These are phyloP conservation scores for Sideroxylon spinosum DNA, from an alignment of 179 eudicot species.

Conservation along the genomic window DNA sequence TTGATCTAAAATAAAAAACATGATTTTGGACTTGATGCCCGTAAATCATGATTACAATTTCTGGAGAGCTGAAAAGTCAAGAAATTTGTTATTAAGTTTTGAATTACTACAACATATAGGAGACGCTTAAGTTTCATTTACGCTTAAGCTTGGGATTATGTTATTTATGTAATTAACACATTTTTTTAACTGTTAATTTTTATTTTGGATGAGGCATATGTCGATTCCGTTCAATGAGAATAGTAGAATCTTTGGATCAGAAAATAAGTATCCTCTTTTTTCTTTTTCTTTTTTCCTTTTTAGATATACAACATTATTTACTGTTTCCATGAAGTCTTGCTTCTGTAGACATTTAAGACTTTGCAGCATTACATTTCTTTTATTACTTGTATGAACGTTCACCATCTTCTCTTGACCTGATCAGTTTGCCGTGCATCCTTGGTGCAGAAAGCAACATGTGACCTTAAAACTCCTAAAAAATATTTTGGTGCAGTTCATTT, in stretches of 20 bases:
- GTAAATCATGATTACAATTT: background rate
- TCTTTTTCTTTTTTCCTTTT: background rate
- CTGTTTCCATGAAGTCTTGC: background rate
- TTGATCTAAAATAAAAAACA: background rate
- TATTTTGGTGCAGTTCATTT: constrained; percentile 65
- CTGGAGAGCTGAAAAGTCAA: background rate
- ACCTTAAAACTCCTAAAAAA: constrained; percentile 50
- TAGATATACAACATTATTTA: background rate
- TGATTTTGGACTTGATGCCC: background rate
- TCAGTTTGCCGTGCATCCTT: background rate
- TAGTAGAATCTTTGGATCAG: background rate
- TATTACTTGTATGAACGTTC: background rate
- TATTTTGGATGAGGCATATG: background rate
- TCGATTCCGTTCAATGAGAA: background rate
- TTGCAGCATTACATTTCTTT: background rate
- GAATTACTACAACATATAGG: background rate
- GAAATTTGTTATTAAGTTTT: background rate
- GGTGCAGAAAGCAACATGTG: constrained; percentile 39
- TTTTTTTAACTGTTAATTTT: background rate
- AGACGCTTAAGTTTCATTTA: background rate
- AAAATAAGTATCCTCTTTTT: background rate
- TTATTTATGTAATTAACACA: background rate
- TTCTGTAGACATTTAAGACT: background rate
- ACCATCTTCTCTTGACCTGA: background rate
- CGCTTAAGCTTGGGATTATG: background rate